These are phyloP conservation scores for Aspergillus brunneoviolaceus DNA, from an alignment of 2,329 filamentous ascomycete species.

Conservation along the genomic window DNA sequence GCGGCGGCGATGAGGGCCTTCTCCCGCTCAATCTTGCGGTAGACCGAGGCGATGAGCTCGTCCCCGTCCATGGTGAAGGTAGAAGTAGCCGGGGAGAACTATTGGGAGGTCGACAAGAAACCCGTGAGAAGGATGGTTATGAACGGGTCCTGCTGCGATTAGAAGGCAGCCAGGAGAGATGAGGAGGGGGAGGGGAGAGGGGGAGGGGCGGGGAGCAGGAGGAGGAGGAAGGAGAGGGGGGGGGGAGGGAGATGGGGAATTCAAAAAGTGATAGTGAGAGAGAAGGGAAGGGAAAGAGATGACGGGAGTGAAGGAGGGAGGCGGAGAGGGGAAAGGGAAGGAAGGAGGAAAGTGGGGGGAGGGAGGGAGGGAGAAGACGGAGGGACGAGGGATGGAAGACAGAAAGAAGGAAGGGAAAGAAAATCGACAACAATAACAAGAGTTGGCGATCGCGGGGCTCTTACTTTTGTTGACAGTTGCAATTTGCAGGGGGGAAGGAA, in stretches of 20 bases:
- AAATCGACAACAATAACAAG: constrained; percentile 3
- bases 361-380: neutral
- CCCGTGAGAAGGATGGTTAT: neutral
- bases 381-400: constrained; percentile 11
- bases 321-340: constrained; percentile 3
- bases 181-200: constrained; percentile 5
- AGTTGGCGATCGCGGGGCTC: constrained; percentile 20
- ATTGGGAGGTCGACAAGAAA: constrained; percentile 13
- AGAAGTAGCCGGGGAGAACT: constrained; percentile 10
- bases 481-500: neutral
- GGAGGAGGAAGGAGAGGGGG: constrained; percentile 7
- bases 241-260: constrained; percentile 17
- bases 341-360: neutral
- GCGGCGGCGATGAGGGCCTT: constrained; percentile 92
- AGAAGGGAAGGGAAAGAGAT: constrained; percentile 13
- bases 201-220: constrained; percentile 9
- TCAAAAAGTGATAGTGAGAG: constrained; percentile 19
- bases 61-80: constrained; percentile 57
- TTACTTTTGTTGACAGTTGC: constrained; percentile 22
- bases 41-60: constrained; percentile 72
- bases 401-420: constrained; percentile 6
- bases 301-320: neutral
- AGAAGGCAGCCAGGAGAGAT: neutral
- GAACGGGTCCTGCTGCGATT: neutral
- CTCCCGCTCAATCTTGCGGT: constrained; percentile 97